phyloP scores from a whole-genome alignment of 2,329 filamentous ascomycete species.

The Bipolaris zeicola region DNA sequence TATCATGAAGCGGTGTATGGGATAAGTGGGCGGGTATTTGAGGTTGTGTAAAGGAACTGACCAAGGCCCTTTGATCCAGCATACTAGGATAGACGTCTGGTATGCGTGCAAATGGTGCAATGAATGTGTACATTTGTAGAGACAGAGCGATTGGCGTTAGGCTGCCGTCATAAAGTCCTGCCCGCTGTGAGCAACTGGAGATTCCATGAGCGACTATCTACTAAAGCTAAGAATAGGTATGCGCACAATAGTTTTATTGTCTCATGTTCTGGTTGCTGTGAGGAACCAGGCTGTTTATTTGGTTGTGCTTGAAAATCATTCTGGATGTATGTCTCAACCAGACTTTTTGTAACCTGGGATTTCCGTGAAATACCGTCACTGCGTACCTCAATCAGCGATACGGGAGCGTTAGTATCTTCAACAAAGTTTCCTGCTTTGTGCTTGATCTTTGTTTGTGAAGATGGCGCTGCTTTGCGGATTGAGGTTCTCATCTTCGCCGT shows the following conservation, averaged over 20 bases:
- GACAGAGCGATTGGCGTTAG: slow-evolving; percentile 3
- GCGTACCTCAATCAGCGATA: neutral
- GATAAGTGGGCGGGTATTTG: neutral
- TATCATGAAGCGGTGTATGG: neutral
- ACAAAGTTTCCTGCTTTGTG: neutral
- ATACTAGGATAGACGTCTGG: neutral
- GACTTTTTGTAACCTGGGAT: neutral
- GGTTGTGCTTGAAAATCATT: neutral
- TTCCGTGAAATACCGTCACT: neutral
- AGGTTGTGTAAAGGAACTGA: neutral
- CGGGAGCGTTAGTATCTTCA: neutral
- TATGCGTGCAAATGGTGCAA: neutral
- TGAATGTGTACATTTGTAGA: neutral
- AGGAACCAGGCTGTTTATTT: no score
- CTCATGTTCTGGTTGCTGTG: neutral
- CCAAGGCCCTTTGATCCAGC: neutral
- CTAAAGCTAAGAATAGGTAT: no score
- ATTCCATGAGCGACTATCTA: neutral
- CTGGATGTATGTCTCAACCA: slow-evolving; percentile 6
- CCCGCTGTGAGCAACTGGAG: slow-evolving; percentile 3
- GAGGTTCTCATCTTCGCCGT: neutral
- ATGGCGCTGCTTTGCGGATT: neutral
- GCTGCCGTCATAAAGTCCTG: neutral
- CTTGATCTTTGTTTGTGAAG: neutral
- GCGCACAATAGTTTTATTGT: slow-evolving; percentile 3